These are phyloP conservation scores for Rhynchospora pubera DNA, from an alignment of 176 grass and related monocot species.

Conservation along the genomic window DNA sequence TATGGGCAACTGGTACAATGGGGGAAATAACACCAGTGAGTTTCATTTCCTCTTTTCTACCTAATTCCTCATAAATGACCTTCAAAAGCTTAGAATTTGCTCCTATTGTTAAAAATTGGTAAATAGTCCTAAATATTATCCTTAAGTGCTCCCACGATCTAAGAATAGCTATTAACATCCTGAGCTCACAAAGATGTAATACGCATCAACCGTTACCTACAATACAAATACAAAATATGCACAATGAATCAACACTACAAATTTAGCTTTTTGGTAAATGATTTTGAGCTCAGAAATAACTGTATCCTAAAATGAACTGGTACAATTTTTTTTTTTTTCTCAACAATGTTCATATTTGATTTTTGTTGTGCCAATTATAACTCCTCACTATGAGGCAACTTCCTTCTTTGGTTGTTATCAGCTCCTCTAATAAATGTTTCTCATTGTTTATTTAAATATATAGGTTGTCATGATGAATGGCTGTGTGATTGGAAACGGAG, in stretches of 20 bases:
- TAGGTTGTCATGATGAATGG: constrained; percentile 70
- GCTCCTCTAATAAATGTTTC: not conserved
- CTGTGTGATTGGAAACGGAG: constrained; percentile 39
- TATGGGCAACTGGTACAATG: constrained; percentile 96
- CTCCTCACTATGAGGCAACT: not conserved
- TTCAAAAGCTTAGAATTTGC: constrained; percentile 3
- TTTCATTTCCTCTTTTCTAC: not conserved
- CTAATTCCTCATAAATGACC: not conserved
- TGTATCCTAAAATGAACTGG: not conserved
- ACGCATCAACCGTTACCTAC: not conserved
- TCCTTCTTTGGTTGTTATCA: not conserved
- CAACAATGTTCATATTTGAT: not conserved
- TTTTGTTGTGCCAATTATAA: not conserved
- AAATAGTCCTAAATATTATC: not conserved
- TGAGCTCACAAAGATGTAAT: not conserved
- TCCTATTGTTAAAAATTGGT: not conserved
- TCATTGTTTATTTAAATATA: not conserved
- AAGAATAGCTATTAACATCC: not conserved
- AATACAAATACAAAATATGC: not conserved
- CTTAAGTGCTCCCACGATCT: not conserved
- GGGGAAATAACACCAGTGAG: constrained; percentile 91
- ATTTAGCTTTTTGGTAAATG: not conserved
- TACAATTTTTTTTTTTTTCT: not conserved
- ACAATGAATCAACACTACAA: not conserved
- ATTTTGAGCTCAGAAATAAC: not conserved